Evolutionary conservation across 345 rosid genomes (phyloP).

Genomic region (Arabis hirsuta): DNA sequence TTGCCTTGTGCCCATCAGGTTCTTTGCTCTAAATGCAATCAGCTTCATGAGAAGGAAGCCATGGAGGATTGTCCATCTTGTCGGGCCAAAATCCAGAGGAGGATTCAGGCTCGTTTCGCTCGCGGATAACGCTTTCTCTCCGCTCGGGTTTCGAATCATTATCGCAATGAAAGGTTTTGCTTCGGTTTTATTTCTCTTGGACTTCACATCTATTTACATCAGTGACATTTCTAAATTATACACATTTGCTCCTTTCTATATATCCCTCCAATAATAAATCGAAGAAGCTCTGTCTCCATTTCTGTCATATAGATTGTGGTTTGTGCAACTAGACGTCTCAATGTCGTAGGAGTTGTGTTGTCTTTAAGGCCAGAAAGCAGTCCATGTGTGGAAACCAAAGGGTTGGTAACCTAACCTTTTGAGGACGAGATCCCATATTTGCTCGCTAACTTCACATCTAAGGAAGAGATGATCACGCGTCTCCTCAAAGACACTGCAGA

Average conservation of each 20-base stretch:
- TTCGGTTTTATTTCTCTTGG: conserved; percentile 6
- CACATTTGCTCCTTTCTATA: conserved; percentile 35
- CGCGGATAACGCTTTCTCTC: conserved; percentile 18
- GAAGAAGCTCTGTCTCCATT: conserved; percentile 20
- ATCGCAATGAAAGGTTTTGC: conserved; percentile 39
- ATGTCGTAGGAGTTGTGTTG: too few species aligned
- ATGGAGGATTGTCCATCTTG: conserved; percentile 69
- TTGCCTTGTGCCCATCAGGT: conserved; percentile 74
- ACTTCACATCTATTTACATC: conserved; percentile 27
- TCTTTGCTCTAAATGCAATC: conserved; percentile 54
- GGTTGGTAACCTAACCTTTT: too few species aligned
- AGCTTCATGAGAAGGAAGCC: conserved; percentile 55
- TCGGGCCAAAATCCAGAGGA: conserved; percentile 50
- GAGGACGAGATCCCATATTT: too few species aligned
- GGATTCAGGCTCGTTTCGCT: conserved; percentile 50
- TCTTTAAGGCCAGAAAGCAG: too few species aligned
- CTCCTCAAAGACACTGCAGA: too few species aligned
- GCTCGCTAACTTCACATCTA: too few species aligned
- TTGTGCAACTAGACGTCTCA: too few species aligned
- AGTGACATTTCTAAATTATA: conserved; percentile 18
- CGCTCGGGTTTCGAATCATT: not conserved
- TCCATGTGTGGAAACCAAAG: too few species aligned
- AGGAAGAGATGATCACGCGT: too few species aligned
- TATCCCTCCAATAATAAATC: conserved; percentile 36
- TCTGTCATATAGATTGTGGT: not conserved